Conservation (phyloP, 2,329 filamentous ascomycete genomes). For the Aspergillus melleus region DNA sequence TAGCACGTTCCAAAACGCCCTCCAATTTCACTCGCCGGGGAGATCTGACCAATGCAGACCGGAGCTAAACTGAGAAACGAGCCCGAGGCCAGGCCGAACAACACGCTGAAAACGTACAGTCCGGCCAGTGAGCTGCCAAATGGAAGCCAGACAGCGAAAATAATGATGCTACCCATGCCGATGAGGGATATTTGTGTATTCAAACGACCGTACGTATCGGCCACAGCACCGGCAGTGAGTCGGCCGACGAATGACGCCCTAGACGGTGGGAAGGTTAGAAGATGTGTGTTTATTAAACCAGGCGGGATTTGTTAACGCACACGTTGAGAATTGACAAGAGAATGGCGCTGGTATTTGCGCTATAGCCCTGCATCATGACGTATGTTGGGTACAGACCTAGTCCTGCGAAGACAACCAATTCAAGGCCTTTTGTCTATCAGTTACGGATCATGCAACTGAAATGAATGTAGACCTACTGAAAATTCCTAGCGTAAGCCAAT, state of each 20-base stretch:
- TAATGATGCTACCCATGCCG: slow-evolving; percentile 35
- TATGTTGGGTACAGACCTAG: slow-evolving; percentile 32
- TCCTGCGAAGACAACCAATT: slow-evolving; percentile 32
- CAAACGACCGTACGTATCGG: slow-evolving; percentile 48
- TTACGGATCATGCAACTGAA: background rate
- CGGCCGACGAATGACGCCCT: slow-evolving; percentile 47
- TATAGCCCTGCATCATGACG: slow-evolving; percentile 30
- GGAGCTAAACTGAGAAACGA: slow-evolving; percentile 48
- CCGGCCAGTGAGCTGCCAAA: slow-evolving; percentile 34
- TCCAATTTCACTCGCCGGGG: slow-evolving; percentile 49
- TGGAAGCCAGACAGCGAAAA: slow-evolving; percentile 40
- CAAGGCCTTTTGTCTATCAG: slow-evolving; percentile 23
- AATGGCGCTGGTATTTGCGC: slow-evolving; percentile 30
- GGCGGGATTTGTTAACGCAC: slow-evolving; percentile 14
- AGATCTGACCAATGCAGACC: slow-evolving; percentile 51
- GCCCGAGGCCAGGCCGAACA: slow-evolving; percentile 51
- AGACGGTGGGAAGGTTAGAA: background rate
- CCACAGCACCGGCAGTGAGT: slow-evolving; percentile 45
- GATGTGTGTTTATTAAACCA: background rate
- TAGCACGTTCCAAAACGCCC: slow-evolving; percentile 52
- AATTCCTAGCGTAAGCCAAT: slow-evolving; percentile 45
- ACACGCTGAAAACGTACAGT: slow-evolving; percentile 44
- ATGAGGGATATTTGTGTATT: slow-evolving; percentile 46
- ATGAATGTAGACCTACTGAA: slow-evolving; percentile 36
- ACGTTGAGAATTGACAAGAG: slow-evolving; percentile 41